Percentiles rank a stretch among this genome's conserved stretches.
Conservation (phyloP, 2,329 filamentous ascomycete genomes). For the Coniella vitis region DNA sequence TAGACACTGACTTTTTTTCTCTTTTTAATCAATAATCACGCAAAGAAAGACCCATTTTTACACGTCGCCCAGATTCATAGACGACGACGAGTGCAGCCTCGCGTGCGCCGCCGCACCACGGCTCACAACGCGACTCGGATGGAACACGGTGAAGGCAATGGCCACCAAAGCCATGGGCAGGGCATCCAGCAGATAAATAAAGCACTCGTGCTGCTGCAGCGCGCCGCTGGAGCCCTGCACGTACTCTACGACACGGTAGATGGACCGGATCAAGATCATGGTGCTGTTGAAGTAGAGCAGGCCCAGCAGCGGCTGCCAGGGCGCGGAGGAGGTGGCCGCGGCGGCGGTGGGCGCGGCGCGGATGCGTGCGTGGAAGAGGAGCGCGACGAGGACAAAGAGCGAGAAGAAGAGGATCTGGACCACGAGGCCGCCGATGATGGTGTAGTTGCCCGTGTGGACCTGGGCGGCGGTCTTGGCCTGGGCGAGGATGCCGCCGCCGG, state of each 20-base stretch:
- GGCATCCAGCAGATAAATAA: conserved; percentile 31
- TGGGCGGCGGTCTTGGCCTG: background rate
- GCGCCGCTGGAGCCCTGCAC: conserved; percentile 34
- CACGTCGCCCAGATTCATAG: too few relatives aligned
- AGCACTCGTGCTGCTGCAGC: conserved; percentile 38
- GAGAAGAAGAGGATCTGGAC: conserved; percentile 44
- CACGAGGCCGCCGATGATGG: conserved; percentile 32
- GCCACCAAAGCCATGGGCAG: conserved; percentile 9
- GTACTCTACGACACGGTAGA: conserved; percentile 34
- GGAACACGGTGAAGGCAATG: background rate
- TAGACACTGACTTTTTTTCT: too few relatives aligned
- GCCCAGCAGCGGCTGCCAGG: conserved; percentile 19
- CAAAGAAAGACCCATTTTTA: too few relatives aligned
- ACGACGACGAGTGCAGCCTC: background rate
- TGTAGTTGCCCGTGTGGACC: conserved; percentile 16
- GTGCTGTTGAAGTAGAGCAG: conserved; percentile 11
- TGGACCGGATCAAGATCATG: conserved; percentile 28
- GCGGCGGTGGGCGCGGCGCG: background rate
- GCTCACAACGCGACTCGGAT: background rate
- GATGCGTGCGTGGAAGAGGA: conserved; percentile 37
- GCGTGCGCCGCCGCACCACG: background rate
- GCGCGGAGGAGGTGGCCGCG: conserved; percentile 18
- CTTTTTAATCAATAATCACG: too few relatives aligned
- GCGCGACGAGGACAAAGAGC: conserved; percentile 37
- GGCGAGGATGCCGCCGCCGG: background rate